Conservation (phyloP, 345 rosid genomes). For the Psidium friedrichsthalianum region DNA sequence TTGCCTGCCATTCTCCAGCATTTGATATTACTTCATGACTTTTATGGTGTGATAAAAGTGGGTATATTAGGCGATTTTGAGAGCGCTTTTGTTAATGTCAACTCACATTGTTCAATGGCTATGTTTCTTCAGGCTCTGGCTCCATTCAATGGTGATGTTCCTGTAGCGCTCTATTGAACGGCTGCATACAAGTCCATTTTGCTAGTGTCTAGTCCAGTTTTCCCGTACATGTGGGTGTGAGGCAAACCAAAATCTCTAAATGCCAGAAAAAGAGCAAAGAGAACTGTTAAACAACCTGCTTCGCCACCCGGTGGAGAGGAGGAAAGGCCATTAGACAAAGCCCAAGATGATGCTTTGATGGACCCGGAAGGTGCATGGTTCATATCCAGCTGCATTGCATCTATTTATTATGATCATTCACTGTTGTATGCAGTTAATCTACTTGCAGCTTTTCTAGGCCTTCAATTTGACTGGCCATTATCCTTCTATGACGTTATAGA, state of each 20-base stretch:
- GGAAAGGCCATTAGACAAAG: background rate
- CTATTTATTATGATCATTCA: background rate
- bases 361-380: background rate
- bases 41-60: background rate
- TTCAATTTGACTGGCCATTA: background rate
- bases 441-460: background rate
- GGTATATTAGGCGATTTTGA: background rate
- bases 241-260: background rate
- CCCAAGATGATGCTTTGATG: background rate
- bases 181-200: background rate
- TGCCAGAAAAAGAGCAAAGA: background rate
- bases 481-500: background rate
- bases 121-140: background rate
- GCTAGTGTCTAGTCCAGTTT: background rate
- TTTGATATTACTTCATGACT: background rate
- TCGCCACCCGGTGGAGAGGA: background rate
- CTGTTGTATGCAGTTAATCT: background rate
- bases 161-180: background rate
- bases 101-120: background rate
- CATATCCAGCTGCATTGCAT: background rate
- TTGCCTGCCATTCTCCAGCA: background rate
- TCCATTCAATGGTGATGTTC: background rate
- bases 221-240: background rate
- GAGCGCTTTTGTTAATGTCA: background rate
- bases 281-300: background rate